phyloP scores from a whole-genome alignment of 163 green algal genomes.

The Chloromonas sp. region DNA sequence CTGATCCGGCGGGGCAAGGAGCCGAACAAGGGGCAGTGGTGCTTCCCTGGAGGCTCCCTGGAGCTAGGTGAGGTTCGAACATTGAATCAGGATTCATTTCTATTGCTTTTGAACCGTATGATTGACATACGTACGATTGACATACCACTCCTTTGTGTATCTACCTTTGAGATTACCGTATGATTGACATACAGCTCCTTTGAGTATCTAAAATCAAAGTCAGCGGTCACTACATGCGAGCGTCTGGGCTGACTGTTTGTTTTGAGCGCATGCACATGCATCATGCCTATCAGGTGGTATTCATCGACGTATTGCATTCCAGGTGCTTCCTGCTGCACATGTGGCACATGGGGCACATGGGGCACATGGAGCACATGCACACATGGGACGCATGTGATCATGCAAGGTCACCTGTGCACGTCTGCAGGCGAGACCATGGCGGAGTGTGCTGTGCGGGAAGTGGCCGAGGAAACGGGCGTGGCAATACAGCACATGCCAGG shows the following conservation, averaged over 20 bases:
- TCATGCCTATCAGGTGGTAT: neutral
- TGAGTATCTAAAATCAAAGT: too few species aligned
- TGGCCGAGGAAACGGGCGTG: slow-evolving; percentile 47
- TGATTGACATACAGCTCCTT: too few species aligned
- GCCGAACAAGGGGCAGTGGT: slow-evolving; percentile 55
- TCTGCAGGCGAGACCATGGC: slow-evolving; percentile 44
- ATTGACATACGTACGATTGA: too few species aligned
- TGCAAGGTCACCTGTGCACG: neutral
- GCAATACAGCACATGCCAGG: slow-evolving; percentile 4
- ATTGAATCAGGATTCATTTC: neutral
- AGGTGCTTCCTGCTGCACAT: neutral
- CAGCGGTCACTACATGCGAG: too few species aligned
- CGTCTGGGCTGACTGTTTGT: neutral
- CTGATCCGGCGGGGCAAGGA: slow-evolving; percentile 55
- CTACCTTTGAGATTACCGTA: too few species aligned
- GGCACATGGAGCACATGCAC: too few species aligned
- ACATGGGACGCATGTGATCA: neutral
- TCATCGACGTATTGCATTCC: neutral
- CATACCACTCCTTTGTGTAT: too few species aligned
- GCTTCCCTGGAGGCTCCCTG: slow-evolving; percentile 54
- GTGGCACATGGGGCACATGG: too few species aligned
- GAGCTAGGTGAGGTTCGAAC: slow-evolving; percentile 45
- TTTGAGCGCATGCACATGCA: neutral
- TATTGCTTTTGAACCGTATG: neutral
- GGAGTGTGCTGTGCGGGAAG: slow-evolving; percentile 44